Conservation (phyloP, 768 basidiomycete genomes). For the Agaricus blazei region DNA sequence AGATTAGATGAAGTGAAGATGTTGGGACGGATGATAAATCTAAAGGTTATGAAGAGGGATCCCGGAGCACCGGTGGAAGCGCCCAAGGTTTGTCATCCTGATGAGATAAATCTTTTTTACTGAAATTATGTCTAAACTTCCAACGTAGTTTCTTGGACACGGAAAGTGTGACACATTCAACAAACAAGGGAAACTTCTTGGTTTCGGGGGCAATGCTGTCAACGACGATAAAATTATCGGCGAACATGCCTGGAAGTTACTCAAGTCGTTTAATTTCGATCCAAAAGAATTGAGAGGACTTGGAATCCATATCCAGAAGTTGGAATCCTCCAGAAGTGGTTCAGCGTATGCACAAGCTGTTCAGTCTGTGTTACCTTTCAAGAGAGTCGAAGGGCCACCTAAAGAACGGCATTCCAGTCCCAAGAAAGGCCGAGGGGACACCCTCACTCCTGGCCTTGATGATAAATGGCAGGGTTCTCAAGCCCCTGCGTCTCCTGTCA, state of each 20-base stretch:
- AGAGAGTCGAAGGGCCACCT: conserved; percentile 14
- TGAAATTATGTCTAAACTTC: not conserved
- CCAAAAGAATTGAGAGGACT: conserved; percentile 88
- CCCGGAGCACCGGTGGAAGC: conserved; percentile 83
- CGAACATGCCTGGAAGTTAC: conserved; percentile 69
- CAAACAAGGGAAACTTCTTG: conserved; percentile 60
- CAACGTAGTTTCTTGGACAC: conserved; percentile 80
- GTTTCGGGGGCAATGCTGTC: conserved; percentile 62
- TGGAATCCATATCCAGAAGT: conserved; percentile 86
- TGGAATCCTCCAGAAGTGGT: conserved; percentile 48
- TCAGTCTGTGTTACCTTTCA: conserved; percentile 63
- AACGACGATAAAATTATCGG: conserved; percentile 70
- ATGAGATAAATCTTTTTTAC: not conserved
- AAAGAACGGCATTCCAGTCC: conserved; percentile 1
- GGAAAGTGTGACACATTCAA: conserved; percentile 80
- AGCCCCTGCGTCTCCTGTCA: conserved; percentile 4
- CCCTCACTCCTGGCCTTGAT: conserved; percentile 6
- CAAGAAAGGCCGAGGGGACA: conserved; percentile 8
- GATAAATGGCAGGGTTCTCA: not conserved
- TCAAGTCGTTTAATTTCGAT: conserved; percentile 71
- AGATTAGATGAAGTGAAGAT: conserved; percentile 65
- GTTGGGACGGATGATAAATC: conserved; percentile 69
- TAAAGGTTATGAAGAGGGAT: conserved; percentile 88
- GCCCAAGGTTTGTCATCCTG: conserved; percentile 61
- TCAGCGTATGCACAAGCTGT: conserved; percentile 32